phyloP scores from a whole-genome alignment of 1,284 basidiomycete species.

The Cutaneotrichosporon cyanovorans region DNA sequence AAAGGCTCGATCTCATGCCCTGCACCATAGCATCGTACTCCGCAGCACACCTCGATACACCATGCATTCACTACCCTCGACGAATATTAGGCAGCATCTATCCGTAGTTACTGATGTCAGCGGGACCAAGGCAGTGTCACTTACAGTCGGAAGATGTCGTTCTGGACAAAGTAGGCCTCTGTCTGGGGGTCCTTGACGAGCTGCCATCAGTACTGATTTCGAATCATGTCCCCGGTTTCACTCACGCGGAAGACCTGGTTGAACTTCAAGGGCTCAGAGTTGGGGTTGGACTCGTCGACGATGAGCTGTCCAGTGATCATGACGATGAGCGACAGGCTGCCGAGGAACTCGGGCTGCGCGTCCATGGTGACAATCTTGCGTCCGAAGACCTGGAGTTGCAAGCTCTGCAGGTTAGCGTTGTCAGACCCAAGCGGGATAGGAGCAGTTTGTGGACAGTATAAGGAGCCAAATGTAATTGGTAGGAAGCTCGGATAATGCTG shows the following conservation, averaged over 20 bases:
- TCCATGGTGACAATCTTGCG: slow-evolving; percentile 82
- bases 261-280: slow-evolving; percentile 70
- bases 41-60: too few relatives aligned
- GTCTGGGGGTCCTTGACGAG: slow-evolving; percentile 77
- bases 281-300: slow-evolving; percentile 59
- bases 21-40: too few relatives aligned
- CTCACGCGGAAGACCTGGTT: slow-evolving; percentile 76
- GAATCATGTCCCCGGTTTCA: too few relatives aligned
- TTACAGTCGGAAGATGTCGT: slow-evolving; percentile 79
- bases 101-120: slow-evolving; percentile 5
- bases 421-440: too few relatives aligned
- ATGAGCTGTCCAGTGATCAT: slow-evolving; percentile 78
- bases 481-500: too few relatives aligned
- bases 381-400: slow-evolving; percentile 73
- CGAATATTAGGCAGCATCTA: background rate
- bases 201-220: slow-evolving; percentile 19
- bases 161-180: slow-evolving; percentile 76
- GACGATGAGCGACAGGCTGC: slow-evolving; percentile 65
- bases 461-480: too few relatives aligned
- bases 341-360: slow-evolving; percentile 71
- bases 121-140: slow-evolving; percentile 7
- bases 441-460: slow-evolving; percentile 1
- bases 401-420: too few relatives aligned
- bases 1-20: too few relatives aligned
- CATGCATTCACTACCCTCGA: slow-evolving; percentile 13